Conservation (phyloP, 352 stramenopile species). For the Pythium phragmitis region DNA sequence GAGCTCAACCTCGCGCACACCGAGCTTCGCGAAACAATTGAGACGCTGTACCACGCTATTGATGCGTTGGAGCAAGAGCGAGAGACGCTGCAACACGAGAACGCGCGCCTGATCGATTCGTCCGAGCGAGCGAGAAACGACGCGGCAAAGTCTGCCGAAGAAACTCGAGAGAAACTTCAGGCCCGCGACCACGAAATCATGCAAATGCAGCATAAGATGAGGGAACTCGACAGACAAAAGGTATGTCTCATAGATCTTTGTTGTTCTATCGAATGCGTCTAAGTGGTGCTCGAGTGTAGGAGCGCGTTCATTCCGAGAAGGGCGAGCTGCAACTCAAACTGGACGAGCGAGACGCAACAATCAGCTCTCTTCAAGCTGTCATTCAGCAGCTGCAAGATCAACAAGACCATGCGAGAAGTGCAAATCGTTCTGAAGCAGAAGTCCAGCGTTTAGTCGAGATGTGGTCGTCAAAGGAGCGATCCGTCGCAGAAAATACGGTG, state of each 20-base stretch:
- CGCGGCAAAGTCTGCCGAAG: background rate
- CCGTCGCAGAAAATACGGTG: constrained; percentile 21
- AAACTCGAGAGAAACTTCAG: constrained; percentile 2
- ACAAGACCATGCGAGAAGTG: background rate
- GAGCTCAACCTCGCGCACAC: constrained; percentile 33
- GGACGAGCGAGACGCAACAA: constrained; percentile 11
- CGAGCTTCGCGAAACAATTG: constrained; percentile 29
- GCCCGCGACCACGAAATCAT: constrained; percentile 5
- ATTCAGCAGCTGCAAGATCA: background rate
- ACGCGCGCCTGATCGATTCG: constrained; percentile 3
- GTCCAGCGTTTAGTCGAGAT: constrained; percentile 13
- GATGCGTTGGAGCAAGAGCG: constrained; percentile 8
- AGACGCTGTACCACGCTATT: constrained; percentile 26
- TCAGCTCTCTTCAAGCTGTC: constrained; percentile 1
- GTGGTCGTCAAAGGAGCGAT: constrained; percentile 21
- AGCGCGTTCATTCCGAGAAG: constrained; percentile 7
- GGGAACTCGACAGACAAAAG: constrained; percentile 6
- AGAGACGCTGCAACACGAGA: constrained; percentile 6
- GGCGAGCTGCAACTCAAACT: constrained; percentile 8
- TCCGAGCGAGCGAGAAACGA: constrained; percentile 10
- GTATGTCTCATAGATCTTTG: background rate
- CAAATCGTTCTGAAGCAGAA: background rate
- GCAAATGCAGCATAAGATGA: constrained; percentile 7
- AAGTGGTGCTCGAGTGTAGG: constrained; percentile 4
- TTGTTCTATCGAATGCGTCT: background rate